Percentiles rank a stretch among this genome's conserved stretches.
phyloP scores from a whole-genome alignment of 78 protist species.

The Anaeramoeba flamelloides region DNA sequence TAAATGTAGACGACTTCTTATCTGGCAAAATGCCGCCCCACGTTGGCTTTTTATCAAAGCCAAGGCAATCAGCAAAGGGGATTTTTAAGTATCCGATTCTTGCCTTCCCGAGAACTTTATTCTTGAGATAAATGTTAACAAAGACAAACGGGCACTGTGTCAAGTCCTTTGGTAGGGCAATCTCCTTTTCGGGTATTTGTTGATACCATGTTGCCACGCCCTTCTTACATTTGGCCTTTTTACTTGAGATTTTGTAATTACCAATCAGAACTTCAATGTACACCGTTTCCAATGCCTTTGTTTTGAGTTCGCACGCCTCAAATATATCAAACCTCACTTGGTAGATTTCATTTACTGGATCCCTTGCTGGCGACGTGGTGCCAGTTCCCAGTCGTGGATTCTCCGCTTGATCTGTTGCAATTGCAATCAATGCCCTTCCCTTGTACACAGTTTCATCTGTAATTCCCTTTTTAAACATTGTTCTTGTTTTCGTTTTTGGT shows the following conservation, averaged over 20 bases:
- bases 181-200: no score
- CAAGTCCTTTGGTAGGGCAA: no score
- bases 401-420: neutral
- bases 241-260: neutral
- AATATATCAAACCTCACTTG: constrained; percentile 1
- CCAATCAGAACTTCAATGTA: constrained; percentile 1
- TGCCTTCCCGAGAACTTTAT: no score
- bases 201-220: no score
- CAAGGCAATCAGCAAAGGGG: neutral
- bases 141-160: no score
- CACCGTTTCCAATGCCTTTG: neutral
- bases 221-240: neutral
- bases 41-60: neutral
- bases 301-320: neutral
- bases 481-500: no score
- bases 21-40: constrained; percentile 8
- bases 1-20: neutral
- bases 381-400: constrained; percentile 6
- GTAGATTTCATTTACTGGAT: neutral
- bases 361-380: constrained; percentile 1
- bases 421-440: neutral
- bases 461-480: neutral
- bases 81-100: no score
- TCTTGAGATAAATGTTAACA: no score
- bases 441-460: neutral